Evolutionary conservation across 805 yeast species (phyloP), one percentile per base, ranked within the genome.

Genomic region (Saccharomycopsis oosterbeekiorum): DNA sequence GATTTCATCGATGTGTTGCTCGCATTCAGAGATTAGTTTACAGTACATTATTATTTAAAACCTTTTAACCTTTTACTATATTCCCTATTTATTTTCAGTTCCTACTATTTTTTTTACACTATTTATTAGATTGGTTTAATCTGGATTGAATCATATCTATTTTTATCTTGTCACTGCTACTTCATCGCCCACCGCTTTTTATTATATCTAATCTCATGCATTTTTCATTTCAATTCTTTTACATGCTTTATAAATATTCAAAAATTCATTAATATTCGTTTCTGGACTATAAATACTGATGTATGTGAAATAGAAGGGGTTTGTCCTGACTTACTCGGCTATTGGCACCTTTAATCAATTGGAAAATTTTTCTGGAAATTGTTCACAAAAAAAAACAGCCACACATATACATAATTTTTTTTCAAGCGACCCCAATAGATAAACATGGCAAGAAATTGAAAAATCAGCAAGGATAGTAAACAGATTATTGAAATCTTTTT

Each of bases 1-100:
- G 65, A 63, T 56, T 63, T 63, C 47, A 63, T 63, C 19, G 65
- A 63, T 39, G 65, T 63, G n/a, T 59, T 63, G 39, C 53, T 63
- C 17, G 65, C 65, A 14, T 63, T 63, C 57, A 63, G 62, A 39
- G 65, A 63, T 53, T 63, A 60, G 57, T 53, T 43, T 53, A 17
- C 3, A 6, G 6, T 29, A 29, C 34, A n/a, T 6, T 29, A 6
- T 6, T 29, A 29, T 29, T 6, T 3, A 6, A 29, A 6, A 29
- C 34, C n/a, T n/a, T n/a, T n/a, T n/a, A n/a, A n/a, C n/a, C n/a
- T 29, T 29, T 41, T 57, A n/a, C 39, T n/a, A 19, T 15, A 12
- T 41, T 21, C 15, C 26, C 29, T n/a, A 6, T 39, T 55, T 24
- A 4, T 19, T 39, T 55, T 15, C 29, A 34, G 15, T 34, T 55